phyloP scores from a whole-genome alignment of 2,329 filamentous ascomycete genomes.

The Bertia moriformis region DNA sequence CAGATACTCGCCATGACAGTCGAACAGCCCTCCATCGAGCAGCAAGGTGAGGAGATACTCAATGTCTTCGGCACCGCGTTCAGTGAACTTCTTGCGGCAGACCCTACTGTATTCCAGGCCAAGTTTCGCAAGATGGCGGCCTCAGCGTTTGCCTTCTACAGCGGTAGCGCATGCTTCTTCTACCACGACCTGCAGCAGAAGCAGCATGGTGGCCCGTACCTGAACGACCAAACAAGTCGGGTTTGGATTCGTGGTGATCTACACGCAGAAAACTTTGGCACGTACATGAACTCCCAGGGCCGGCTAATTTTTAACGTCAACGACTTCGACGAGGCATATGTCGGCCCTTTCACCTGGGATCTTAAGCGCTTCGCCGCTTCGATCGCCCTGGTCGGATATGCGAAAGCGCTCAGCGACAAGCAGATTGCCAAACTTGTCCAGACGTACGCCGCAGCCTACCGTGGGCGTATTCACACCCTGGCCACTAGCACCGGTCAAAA shows the following conservation, averaged over 20 bases:
- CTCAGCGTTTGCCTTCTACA: conserved; percentile 8
- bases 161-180: conserved; percentile 7
- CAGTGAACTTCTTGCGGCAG: conserved; percentile 1
- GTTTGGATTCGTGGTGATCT: conserved; percentile 9
- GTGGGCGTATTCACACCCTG: conserved; percentile 6
- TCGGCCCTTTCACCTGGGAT: conserved; percentile 9
- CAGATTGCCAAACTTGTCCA: conserved; percentile 7
- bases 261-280: conserved; percentile 9
- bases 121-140: conserved; percentile 9
- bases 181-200: conserved; percentile 6
- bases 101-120: not conserved
- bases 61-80: conserved; percentile 6
- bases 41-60: conserved; percentile 7
- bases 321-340: conserved; percentile 8
- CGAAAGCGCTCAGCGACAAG: conserved; percentile 7
- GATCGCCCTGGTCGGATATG: conserved; percentile 7
- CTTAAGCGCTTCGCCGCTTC: conserved; percentile 8
- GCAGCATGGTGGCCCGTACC: conserved; percentile 2
- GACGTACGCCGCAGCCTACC: conserved; percentile 6
- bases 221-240: conserved; percentile 5
- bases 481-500: conserved; percentile 1
- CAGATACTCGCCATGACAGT: no score
- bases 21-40: conserved; percentile 2
- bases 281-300: conserved; percentile 8
- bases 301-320: conserved; percentile 8